These are phyloP conservation scores for Rhodofomes roseus DNA, from an alignment of 1,284 basidiomycete species.

Conservation along the genomic window DNA sequence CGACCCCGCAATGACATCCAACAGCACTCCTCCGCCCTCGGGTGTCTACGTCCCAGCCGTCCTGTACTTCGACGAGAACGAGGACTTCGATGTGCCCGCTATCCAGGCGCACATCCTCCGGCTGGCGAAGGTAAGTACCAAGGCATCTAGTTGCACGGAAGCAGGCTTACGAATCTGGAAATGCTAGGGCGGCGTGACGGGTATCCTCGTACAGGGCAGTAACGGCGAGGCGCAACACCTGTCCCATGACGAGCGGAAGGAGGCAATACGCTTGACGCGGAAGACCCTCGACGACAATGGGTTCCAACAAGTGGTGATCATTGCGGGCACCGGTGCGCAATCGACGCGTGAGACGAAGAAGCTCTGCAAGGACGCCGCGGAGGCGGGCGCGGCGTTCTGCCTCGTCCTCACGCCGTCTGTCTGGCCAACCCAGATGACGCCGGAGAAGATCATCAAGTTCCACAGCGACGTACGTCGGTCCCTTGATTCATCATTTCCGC, in stretches of 20 bases:
- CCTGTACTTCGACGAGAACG: conserved; percentile 62
- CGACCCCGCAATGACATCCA: conserved; percentile 9
- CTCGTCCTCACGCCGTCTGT: conserved; percentile 73
- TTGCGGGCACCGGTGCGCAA: conserved; percentile 83
- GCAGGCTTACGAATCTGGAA: not conserved
- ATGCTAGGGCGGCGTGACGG: conserved; percentile 61
- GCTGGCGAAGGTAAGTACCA: conserved; percentile 50
- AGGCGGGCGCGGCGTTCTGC: conserved; percentile 76
- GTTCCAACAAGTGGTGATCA: conserved; percentile 64
- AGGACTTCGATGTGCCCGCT: conserved; percentile 58
- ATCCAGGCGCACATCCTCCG: conserved; percentile 64
- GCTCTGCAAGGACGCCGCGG: conserved; percentile 73
- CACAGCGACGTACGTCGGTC: conserved; percentile 27
- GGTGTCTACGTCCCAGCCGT: conserved; percentile 76
- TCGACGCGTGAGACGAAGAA: conserved; percentile 82
- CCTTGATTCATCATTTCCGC: not conserved
- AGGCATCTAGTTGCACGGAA: not conserved
- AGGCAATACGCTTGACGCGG: conserved; percentile 63
- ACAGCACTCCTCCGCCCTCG: conserved; percentile 43
- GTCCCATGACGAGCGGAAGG: conserved; percentile 62
- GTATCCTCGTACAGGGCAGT: conserved; percentile 73
- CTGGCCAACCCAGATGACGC: conserved; percentile 63
- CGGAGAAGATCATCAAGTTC: conserved; percentile 59
- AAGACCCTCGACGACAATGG: conserved; percentile 73
- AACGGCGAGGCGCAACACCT: conserved; percentile 82